These are phyloP conservation scores for Trichocladium uniseriatum DNA, from an alignment of 495 filamentous ascomycete genomes.

Conservation along the genomic window DNA sequence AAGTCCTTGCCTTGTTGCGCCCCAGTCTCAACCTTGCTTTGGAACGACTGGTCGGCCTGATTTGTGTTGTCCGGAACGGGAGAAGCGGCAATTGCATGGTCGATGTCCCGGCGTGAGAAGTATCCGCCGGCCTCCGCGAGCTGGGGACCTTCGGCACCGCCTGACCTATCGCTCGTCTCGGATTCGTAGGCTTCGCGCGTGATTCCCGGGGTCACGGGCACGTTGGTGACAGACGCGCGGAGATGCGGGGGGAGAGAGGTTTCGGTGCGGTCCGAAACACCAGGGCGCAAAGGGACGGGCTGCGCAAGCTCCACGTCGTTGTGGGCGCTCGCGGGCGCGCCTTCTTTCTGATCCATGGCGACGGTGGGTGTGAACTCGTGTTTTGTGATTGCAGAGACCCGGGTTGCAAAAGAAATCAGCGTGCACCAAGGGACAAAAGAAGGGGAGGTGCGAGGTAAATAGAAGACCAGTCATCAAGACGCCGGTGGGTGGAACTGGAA, in stretches of 20 bases:
- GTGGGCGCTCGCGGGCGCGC: constrained; percentile 1
- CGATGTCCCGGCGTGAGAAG: constrained; percentile 28
- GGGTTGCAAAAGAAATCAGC: too few relatives aligned
- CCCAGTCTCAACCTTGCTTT: constrained; percentile 41
- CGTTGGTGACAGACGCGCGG: constrained; percentile 23
- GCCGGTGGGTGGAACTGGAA: background rate
- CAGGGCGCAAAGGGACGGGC: constrained; percentile 2
- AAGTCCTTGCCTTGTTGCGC: constrained; percentile 51
- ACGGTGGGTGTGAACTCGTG: background rate
- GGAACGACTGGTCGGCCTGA: constrained; percentile 25
- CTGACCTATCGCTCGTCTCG: constrained; percentile 8
- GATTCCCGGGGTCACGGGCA: constrained; percentile 46
- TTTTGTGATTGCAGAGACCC: too few relatives aligned
- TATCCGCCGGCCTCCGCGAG: constrained; percentile 25
- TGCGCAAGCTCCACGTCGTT: background rate
- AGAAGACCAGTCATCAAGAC: background rate
- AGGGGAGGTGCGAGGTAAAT: background rate
- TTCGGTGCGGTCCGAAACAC: constrained; percentile 11
- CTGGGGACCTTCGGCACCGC: constrained; percentile 1
- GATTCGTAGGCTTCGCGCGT: constrained; percentile 27
- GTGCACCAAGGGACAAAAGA: background rate
- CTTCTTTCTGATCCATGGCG: constrained; percentile 5
- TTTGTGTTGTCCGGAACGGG: constrained; percentile 9
- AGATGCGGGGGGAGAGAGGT: constrained; percentile 29
- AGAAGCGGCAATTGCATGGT: constrained; percentile 21